Evolutionary conservation across 2,329 filamentous ascomycete species (phyloP), one percentile per base, ranked within the genome.

Genomic region (Fusarium sacchari): DNA sequence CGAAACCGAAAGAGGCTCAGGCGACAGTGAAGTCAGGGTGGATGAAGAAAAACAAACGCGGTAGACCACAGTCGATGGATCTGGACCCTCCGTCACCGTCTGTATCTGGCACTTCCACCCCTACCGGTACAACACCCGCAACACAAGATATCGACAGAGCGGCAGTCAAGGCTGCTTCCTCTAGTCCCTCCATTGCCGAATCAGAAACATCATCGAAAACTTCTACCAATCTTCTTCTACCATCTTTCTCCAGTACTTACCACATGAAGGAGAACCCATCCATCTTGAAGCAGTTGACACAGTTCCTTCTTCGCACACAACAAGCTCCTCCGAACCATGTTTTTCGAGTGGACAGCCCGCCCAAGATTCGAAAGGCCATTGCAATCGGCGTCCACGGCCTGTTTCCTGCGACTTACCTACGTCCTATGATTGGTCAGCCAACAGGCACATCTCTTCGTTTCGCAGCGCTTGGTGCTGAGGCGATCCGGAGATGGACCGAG

Each of bases 401-500:
- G 68, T 98, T 98, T 74, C 96, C 96, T 2, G 94, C 94, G 1
- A 90, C 93, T 1, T 89, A 97, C 46, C 87, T 99, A 40, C 92
- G 96, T n/a, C 93, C 92, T 26, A 93, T 99, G 75, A 92, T 98
- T 22, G 96, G 96, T 0, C 96, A 97, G 77, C 96, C 96, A 0
- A 99, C 95, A 1, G 96, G 96, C 11, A 99, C 96, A 2, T 98
- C 96, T 1, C 91, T 98, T 64, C 92, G 95, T 44, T 99, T 99
- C 79, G 94, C 95, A 15, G 96, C 93, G 72, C 92, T 96, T 78
- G 93, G 93, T 24, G 95, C 95, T 11, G 91, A 93, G 43, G 92
- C 94, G 3, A 96, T 99, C 76, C 89, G 92, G 65, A 88, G 92
- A 67, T 99, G 95, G 94, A 90, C 94, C 1, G 90, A 94, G 60